Evolutionary conservation across 2,329 filamentous ascomycete species (phyloP).

Genomic region (Scedosporium minutisporum): DNA sequence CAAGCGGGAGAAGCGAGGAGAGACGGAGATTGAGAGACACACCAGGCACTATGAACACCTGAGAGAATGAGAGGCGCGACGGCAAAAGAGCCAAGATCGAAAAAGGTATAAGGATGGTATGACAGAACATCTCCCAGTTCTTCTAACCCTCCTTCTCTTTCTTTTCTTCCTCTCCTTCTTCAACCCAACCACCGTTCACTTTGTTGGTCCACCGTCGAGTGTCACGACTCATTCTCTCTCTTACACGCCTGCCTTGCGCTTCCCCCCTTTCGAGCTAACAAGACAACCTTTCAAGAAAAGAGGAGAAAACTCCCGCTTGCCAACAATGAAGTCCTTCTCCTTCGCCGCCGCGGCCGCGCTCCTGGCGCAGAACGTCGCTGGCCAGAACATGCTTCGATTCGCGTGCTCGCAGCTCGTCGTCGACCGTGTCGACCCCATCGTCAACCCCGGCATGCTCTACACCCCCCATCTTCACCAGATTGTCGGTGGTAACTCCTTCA

Average conservation of each 20-base stretch:
- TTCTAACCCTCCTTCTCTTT: not conserved
- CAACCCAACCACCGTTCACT: not conserved
- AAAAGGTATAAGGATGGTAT: slow-evolving; percentile 5
- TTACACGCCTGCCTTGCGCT: not conserved
- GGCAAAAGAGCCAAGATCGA: not conserved
- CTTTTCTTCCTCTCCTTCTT: not conserved
- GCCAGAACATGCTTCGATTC: slow-evolving; percentile 34
- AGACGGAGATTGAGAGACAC: slow-evolving; percentile 13
- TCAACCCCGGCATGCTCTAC: slow-evolving; percentile 34
- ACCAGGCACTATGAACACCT: too few species aligned
- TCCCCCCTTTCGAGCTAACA: not conserved
- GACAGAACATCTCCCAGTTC: not conserved
- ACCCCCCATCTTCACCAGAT: slow-evolving; percentile 38
- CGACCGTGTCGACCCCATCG: slow-evolving; percentile 34
- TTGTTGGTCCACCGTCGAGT: slow-evolving; percentile 2
- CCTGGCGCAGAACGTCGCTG: slow-evolving; percentile 3
- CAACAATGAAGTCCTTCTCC: slow-evolving; percentile 5
- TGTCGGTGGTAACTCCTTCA: slow-evolving; percentile 37
- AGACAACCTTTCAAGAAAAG: not conserved
- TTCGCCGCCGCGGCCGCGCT: slow-evolving; percentile 3
- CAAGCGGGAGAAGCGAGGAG: slow-evolving; percentile 13
- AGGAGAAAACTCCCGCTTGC: not conserved
- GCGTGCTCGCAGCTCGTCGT: slow-evolving; percentile 38
- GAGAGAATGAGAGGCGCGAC: slow-evolving; percentile 13
- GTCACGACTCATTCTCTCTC: not conserved